phyloP scores from a whole-genome alignment of 495 filamentous ascomycete species.

The Annulohypoxylon stygium region DNA sequence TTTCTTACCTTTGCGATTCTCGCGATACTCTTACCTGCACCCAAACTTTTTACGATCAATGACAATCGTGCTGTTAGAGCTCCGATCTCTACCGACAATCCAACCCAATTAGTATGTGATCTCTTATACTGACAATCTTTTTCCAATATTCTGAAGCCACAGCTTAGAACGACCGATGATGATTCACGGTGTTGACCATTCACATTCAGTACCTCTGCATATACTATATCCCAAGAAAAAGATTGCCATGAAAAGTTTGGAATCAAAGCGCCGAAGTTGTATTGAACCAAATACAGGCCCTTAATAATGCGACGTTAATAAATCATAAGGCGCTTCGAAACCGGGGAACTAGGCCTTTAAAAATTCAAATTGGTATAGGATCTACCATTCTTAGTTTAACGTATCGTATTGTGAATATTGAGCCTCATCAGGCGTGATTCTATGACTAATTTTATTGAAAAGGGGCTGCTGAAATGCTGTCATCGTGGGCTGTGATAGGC shows the following conservation, averaged over 20 bases:
- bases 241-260: no score
- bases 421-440: neutral
- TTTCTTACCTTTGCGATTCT: neutral
- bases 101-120: no score
- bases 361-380: neutral
- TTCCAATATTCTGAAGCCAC: neutral
- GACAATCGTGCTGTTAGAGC: neutral
- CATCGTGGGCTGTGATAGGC: neutral
- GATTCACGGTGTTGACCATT: neutral
- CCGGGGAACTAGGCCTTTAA: neutral
- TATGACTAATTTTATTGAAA: neutral
- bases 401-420: neutral
- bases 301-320: neutral
- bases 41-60: neutral
- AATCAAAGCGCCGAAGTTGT: no score
- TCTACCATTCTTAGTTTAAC: neutral
- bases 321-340: neutral
- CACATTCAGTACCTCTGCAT: neutral
- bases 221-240: no score
- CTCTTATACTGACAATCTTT: neutral
- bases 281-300: no score
- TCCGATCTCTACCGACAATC: neutral
- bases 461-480: neutral
- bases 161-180: neutral
- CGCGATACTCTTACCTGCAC: neutral